Conservation (phyloP, 148 eudicot genomes). For the Persicaria tinctoria region DNA sequence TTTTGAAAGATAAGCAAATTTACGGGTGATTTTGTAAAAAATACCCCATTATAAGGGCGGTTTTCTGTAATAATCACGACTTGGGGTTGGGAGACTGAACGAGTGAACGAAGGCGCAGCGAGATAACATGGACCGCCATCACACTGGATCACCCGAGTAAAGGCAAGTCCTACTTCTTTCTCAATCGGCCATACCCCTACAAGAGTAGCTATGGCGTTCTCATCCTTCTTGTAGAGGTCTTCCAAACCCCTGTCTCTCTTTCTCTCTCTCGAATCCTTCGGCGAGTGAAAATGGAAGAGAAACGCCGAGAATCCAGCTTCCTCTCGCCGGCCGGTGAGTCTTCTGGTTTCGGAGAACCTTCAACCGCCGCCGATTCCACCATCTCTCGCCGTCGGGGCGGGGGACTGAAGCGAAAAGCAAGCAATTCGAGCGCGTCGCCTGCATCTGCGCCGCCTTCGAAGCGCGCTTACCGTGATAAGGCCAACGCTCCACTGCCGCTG, state of each 20-base stretch:
- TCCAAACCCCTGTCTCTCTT: neutral
- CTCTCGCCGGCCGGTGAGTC: constrained; percentile 22
- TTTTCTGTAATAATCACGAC: neutral
- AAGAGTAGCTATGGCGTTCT: constrained; percentile 3
- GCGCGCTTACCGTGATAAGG: constrained; percentile 69
- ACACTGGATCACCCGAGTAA: constrained; percentile 4
- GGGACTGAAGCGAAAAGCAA: constrained; percentile 58
- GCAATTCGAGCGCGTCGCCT: constrained; percentile 20
- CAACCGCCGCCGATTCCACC: constrained; percentile 25
- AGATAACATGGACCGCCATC: neutral
- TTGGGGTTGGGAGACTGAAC: neutral
- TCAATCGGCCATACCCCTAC: neutral
- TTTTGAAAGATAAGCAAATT: no score
- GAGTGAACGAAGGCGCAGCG: neutral
- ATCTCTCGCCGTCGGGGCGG: constrained; percentile 63
- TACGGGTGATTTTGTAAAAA: neutral
- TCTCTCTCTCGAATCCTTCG: neutral
- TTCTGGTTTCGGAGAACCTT: constrained; percentile 19
- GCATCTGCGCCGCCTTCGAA: constrained; percentile 48
- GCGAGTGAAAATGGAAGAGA: constrained; percentile 49
- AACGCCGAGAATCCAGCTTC: constrained; percentile 43
- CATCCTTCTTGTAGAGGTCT: neutral
- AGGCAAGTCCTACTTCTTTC: constrained; percentile 3
- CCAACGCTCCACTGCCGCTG: constrained; percentile 30
- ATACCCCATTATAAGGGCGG: neutral